These are phyloP conservation scores for Mariannaea elegans DNA, from an alignment of 2,329 filamentous ascomycete species.

Conservation along the genomic window DNA sequence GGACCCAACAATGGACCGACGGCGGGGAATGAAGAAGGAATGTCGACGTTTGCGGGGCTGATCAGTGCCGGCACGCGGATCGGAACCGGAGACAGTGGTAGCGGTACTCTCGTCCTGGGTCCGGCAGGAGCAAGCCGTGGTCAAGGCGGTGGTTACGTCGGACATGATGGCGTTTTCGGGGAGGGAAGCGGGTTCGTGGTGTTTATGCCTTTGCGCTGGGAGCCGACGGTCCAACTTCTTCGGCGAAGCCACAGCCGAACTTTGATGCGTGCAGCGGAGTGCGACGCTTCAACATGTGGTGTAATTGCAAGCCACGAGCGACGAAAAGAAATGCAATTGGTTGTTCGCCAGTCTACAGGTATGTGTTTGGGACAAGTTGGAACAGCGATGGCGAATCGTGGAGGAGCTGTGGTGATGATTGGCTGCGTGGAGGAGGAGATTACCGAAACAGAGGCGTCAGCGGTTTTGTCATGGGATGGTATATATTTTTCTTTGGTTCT, in stretches of 20 bases:
- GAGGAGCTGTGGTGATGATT: slow-evolving; percentile 30
- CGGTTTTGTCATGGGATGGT: not conserved
- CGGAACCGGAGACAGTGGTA: slow-evolving; percentile 52
- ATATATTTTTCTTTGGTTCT: not conserved
- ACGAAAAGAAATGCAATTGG: slow-evolving; percentile 38
- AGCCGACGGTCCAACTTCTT: slow-evolving; percentile 26
- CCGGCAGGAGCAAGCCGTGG: slow-evolving; percentile 48
- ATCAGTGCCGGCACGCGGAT: slow-evolving; percentile 43
- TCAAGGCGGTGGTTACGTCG: slow-evolving; percentile 50
- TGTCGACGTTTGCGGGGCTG: slow-evolving; percentile 55
- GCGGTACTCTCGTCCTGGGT: slow-evolving; percentile 47
- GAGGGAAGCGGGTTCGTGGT: slow-evolving; percentile 17
- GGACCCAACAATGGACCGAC: slow-evolving; percentile 67
- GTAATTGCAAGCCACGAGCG: slow-evolving; percentile 33
- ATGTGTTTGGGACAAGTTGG: slow-evolving; percentile 29
- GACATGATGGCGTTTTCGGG: slow-evolving; percentile 43
- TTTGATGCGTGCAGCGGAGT: slow-evolving; percentile 16
- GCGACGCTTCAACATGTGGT: slow-evolving; percentile 25
- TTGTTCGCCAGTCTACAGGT: slow-evolving; percentile 4
- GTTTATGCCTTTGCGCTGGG: slow-evolving; percentile 21
- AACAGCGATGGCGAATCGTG: slow-evolving; percentile 25
- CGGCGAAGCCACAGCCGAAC: slow-evolving; percentile 25
- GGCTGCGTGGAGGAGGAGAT: slow-evolving; percentile 33
- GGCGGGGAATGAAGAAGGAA: slow-evolving; percentile 65
- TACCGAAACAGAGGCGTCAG: slow-evolving; percentile 24